Evolutionary conservation across 495 filamentous ascomycete genomes (phyloP).

Genomic region (Mytilinidion resinicola): DNA sequence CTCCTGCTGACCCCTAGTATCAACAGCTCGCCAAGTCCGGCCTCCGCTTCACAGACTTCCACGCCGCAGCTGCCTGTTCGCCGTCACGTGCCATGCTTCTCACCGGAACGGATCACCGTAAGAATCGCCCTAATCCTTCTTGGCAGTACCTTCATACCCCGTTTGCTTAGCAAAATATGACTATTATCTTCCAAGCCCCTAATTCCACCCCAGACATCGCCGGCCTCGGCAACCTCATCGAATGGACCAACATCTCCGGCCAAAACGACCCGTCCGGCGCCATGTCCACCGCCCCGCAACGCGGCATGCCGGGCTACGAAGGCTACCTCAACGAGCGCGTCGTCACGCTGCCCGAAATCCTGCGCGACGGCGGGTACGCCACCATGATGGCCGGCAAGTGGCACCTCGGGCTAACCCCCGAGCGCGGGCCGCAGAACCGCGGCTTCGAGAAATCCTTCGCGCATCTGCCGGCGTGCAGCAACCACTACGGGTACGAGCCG

Average conservation of each 20-base stretch:
- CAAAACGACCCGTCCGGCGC: conserved; percentile 37
- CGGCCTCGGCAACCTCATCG: conserved; percentile 41
- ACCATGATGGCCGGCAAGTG: conserved; percentile 59
- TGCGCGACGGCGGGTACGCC: conserved; percentile 56
- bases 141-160: too few species aligned
- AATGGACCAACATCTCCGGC: conserved; percentile 26
- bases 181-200: too few species aligned
- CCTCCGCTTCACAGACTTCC: conserved; percentile 56
- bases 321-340: conserved; percentile 57
- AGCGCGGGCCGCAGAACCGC: conserved; percentile 25
- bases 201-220: conserved; percentile 35
- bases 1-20: neutral
- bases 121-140: too few species aligned
- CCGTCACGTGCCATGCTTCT: conserved; percentile 55
- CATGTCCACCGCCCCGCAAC: conserved; percentile 33
- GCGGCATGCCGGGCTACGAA: conserved; percentile 58
- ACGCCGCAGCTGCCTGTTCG: conserved; percentile 59
- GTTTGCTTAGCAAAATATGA: too few species aligned
- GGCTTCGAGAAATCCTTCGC: conserved; percentile 43
- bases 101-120: conserved; percentile 46
- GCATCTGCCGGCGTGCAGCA: conserved; percentile 51
- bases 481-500: conserved; percentile 58
- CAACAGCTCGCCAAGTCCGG: conserved; percentile 46
- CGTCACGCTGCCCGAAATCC: conserved; percentile 54
- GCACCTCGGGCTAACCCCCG: conserved; percentile 39